Conservation (phyloP, 2,329 filamentous ascomycete species). For the Colletotrichum paranaense region DNA sequence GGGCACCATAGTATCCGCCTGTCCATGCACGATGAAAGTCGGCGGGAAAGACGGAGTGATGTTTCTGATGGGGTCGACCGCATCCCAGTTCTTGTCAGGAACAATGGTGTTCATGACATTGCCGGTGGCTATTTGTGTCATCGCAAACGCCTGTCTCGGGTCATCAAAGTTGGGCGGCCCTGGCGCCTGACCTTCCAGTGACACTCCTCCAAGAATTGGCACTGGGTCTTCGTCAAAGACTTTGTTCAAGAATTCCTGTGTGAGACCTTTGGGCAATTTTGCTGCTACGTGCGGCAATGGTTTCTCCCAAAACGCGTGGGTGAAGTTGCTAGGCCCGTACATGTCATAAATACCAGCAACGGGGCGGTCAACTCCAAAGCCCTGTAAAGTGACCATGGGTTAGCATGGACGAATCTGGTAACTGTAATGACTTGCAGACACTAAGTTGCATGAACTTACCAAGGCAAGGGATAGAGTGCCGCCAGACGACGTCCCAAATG, state of each 20-base stretch:
- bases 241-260: conserved; percentile 45
- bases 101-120: conserved; percentile 49
- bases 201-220: conserved; percentile 51
- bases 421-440: not conserved
- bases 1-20: conserved; percentile 51
- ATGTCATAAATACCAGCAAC: conserved; percentile 52
- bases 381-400: conserved; percentile 39
- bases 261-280: conserved; percentile 42
- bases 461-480: conserved; percentile 48
- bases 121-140: conserved; percentile 54
- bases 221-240: conserved; percentile 50
- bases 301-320: conserved; percentile 48
- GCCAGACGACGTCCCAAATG: conserved; percentile 50
- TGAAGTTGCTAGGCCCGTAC: conserved; percentile 54
- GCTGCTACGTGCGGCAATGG: conserved; percentile 44
- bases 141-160: conserved; percentile 51
- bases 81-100: conserved; percentile 39
- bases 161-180: conserved; percentile 49
- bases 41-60: conserved; percentile 46
- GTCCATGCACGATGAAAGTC: conserved; percentile 55
- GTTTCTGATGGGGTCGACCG: conserved; percentile 49
- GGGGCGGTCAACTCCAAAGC: conserved; percentile 48
- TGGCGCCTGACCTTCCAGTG: conserved; percentile 51
- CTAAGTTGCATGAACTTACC: conserved; percentile 40
- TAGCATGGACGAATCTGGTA: not conserved